phyloP scores from a whole-genome alignment of 2,329 filamentous ascomycete genomes.

The Sarocladiaceae sp. region DNA sequence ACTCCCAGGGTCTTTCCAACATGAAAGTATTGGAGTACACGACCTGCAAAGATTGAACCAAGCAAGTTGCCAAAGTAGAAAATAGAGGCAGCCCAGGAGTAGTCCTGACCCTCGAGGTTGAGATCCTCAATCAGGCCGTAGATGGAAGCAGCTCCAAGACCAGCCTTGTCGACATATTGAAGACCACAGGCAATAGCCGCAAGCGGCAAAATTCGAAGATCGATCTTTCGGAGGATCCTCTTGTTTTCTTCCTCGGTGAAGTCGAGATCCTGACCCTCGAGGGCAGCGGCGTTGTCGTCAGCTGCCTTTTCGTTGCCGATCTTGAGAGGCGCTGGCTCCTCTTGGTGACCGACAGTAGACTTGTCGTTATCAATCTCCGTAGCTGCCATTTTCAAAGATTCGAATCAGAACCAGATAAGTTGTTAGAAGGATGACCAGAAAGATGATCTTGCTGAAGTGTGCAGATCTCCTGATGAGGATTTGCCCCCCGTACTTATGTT shows the following conservation, averaged over 20 bases:
- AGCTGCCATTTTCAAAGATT: too few relatives aligned
- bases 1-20: conserved; percentile 3
- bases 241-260: conserved; percentile 1
- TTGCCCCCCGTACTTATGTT: too few relatives aligned
- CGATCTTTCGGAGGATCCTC: conserved; percentile 5
- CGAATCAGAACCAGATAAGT: too few relatives aligned
- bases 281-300: not conserved
- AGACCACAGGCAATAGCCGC: conserved; percentile 6
- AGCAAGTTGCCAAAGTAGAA: conserved; percentile 8
- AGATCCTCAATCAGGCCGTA: conserved; percentile 8
- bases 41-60: not conserved
- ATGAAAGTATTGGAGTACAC: conserved; percentile 6
- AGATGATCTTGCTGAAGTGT: too few relatives aligned
- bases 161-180: conserved; percentile 10
- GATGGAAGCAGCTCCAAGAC: conserved; percentile 7
- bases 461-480: too few relatives aligned
- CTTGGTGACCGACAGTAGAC: not conserved
- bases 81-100: conserved; percentile 7
- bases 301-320: not conserved
- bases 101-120: conserved; percentile 3
- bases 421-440: too few relatives aligned
- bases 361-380: too few relatives aligned
- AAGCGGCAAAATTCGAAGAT: conserved; percentile 7
- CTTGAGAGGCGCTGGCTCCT: not conserved
- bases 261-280: not conserved